Evolutionary conservation across 257 asterid species (phyloP), one percentile per base, ranked within the genome.

Genomic region (Linderniella brevidens): DNA sequence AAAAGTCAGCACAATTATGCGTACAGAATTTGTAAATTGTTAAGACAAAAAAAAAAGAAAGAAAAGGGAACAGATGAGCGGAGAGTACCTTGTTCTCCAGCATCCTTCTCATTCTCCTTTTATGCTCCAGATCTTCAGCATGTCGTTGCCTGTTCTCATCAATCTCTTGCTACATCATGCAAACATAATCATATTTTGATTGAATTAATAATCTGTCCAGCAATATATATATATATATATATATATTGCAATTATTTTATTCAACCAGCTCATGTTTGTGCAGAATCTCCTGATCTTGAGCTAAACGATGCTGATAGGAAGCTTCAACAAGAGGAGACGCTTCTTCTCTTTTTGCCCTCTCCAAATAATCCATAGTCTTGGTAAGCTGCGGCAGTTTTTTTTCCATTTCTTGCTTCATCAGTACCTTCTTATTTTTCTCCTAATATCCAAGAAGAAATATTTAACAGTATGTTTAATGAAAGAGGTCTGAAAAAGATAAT

Each of bases 331-430:
- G 73, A 25, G 86, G 78, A 14, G 88, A 76, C 7, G 85, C 80
- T 78, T 87, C 97, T 66, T 87, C 95, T 53, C 93, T 64, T 74
- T 73, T 87, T 14, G 97, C 97, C 67, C 97, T 75, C 74, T 77
- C 97, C 64, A 83, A 53, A 64, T 80, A 64, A 68, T 87, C 95
- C 95, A 87, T 80, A 29, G 78, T 80, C 64, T 82, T 83, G 42
- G 64, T 92, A 45, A 77, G 82, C 63, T 71, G 77, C 70, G 60
- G 87, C 38, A 87, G 52, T 58, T 73, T 78, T 50, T 80, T 83
- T 76, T 87, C 95, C 95, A 70, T 80, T 57, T 78, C 93, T 58
- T 73, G 86, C 61, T 79, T 83, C 93, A 80, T 67, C 68, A 88
- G 51, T 13, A 59, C 25, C 68, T 76, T 54, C 67, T 72, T 87